Conservation (phyloP, 139 green algal species). For the Picochlorum sp. region DNA sequence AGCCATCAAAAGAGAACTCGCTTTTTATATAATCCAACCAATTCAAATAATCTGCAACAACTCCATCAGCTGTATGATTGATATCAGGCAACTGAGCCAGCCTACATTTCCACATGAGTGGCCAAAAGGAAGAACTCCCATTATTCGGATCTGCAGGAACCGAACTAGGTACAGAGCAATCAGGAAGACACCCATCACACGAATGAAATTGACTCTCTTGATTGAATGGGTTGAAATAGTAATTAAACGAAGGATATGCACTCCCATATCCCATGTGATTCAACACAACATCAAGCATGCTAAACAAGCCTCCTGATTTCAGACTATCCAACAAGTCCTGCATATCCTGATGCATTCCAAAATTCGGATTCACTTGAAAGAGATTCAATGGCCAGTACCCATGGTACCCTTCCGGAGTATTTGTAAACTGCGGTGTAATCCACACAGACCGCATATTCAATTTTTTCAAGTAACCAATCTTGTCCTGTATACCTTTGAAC, state of each 20-base stretch:
- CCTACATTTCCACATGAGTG: constrained; percentile 12
- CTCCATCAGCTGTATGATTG: constrained; percentile 13
- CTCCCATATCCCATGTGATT: constrained; percentile 30
- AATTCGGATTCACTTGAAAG: constrained; percentile 1
- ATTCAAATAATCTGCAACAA: neutral
- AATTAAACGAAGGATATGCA: neutral
- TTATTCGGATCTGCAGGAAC: neutral
- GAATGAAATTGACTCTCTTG: neutral
- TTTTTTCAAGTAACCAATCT: neutral
- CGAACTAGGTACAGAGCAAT: neutral
- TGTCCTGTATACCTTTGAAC: neutral
- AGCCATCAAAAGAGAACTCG: constrained; percentile 3
- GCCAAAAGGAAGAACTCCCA: neutral
- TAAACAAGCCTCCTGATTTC: neutral
- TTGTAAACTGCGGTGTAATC: neutral
- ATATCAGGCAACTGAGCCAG: constrained; percentile 20
- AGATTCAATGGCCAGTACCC: constrained; percentile 12
- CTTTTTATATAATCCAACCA: constrained; percentile 9
- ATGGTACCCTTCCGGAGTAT: constrained; percentile 9
- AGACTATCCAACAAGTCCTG: neutral
- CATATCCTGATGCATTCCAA: constrained; percentile 5
- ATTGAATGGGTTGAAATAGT: constrained; percentile 5
- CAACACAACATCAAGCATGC: constrained; percentile 26
- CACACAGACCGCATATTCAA: neutral
- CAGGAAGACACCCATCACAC: constrained; percentile 1